Evolutionary conservation across 495 filamentous ascomycete genomes (phyloP), one percentile per base, ranked within the genome.

Genomic region (Tuber brumale): DNA sequence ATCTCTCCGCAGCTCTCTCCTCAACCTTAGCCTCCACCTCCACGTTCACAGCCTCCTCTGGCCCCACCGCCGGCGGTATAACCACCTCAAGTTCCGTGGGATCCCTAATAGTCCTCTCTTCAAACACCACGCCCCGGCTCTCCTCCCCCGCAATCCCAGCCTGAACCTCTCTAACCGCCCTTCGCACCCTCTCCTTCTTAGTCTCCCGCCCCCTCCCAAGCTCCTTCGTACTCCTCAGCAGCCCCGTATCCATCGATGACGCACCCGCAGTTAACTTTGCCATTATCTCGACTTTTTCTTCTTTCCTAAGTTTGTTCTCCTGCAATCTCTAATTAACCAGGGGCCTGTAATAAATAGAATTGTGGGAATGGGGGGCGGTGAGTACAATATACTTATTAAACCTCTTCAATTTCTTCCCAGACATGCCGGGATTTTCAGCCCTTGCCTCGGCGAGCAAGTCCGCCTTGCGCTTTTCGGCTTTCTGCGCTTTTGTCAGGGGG

Each of bases 241-340:
- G 85, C 48, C 88, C 92, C 23, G 93, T 97, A 82, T 98, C 94
- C 71, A 95, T 89, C 80, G 91, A 94, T 19, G 89, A 86, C 51
- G 88, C 86, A 41, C 92, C 91, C 66, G 88, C 86, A 42, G 92
- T 90, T 9, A 99, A 87, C 82, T 94, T 93, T 83, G 92, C 92
- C 71, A 97, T 88, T 31, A 99, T 85, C 73, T 90, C 92, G 14
- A 92, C 85, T 82, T 94, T 97, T 81, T 98, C 95, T 82, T 99
- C 95, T 83, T 97, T 98, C 82, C 88, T 91, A 10, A 98, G 86
- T 87, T 99, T 99, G 72, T 87, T 95, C 81, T 97, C 95, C 90
- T 91, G 19, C 37, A 23, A 27, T 74, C 70, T 42, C 76, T 39
- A 72, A 45, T 74, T 42, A 69, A 72, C n/a, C 19, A n/a, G 51